Conservation (phyloP, 371 early-diverging fungal species). For the Circinella minor region DNA sequence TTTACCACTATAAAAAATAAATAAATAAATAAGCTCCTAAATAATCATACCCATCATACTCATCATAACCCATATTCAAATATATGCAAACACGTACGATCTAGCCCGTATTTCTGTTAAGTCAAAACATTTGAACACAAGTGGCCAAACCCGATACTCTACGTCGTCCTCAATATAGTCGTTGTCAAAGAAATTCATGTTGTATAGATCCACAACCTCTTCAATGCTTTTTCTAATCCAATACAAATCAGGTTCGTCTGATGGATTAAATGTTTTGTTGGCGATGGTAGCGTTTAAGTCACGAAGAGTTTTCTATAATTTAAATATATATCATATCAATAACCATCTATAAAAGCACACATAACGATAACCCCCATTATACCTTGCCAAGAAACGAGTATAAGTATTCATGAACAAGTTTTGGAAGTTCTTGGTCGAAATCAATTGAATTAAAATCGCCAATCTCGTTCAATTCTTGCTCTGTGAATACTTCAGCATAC, state of each 20-base stretch:
- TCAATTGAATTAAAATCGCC: background rate
- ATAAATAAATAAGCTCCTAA: background rate
- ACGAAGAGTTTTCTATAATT: background rate
- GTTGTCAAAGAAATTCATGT: background rate
- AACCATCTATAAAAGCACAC: background rate
- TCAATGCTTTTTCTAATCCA: conserved; percentile 3
- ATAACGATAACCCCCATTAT: background rate
- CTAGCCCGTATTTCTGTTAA: background rate
- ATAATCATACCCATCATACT: background rate
- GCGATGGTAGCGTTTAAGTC: background rate
- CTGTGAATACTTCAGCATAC: background rate
- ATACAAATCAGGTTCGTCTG: background rate
- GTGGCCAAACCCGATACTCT: background rate
- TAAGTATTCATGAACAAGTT: background rate
- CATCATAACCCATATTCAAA: background rate
- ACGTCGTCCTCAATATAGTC: background rate
- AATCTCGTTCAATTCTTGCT: background rate
- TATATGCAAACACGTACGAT: background rate
- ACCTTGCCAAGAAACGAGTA: background rate
- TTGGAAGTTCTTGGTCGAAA: conserved; percentile 1
- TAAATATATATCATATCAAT: background rate
- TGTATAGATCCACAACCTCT: background rate
- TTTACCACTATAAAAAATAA: background rate
- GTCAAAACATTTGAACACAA: background rate
- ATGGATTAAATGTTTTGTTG: background rate